Evolutionary conservation across 1,139 yeast genomes (phyloP), one percentile per base, ranked within the genome.

Genomic region (Yamadazyma pseudoaaseri): DNA sequence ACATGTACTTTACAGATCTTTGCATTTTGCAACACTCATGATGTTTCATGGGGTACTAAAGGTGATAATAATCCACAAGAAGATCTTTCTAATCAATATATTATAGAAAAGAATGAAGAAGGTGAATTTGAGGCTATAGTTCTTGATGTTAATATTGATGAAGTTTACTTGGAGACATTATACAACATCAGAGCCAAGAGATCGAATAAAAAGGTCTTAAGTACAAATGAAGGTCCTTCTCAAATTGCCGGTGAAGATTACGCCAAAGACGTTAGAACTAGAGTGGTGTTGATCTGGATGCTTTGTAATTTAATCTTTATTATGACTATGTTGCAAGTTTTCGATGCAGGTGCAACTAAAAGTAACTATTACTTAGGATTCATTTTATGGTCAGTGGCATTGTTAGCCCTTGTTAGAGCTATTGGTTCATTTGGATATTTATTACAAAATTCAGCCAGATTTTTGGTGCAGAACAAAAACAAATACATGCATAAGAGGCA

Each of bases 11-110:
- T 89, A 42, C 97, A 89, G 59, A 86, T 89, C 37, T 89, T 86
- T 63, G 96, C 97, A 1, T 86, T 87, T 58, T 89, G 97, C 63
- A 89, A 89, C 55, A 31, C 34, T 12, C 96, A 89, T 62, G 96
- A 89, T 67, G 95, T 89, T 33, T 84, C 96, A 0, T 90, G 97
- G 97, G 97, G 97, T 60, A 90, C 97, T 0, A 89, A 89, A 56
- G 97, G 97, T 45, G 96, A 90, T 42, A 85, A 83, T 45, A 78
- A 79, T 44, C 84, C 81, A 31, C 71, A 79, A 11, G 79, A 79
- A 48, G 75, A 70, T 42, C 58, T 54, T 35, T 42, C 52, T 11
- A 68, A 69, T 36, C 73, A 65, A 41, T 70, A 70, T 42, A 65
- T 69, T 35, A 67, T 70, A 38, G 73, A 70, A 38, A 64, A 68